Evolutionary conservation across 352 stramenopile species (phyloP).

Genomic region (Phytophthora brassicae): DNA sequence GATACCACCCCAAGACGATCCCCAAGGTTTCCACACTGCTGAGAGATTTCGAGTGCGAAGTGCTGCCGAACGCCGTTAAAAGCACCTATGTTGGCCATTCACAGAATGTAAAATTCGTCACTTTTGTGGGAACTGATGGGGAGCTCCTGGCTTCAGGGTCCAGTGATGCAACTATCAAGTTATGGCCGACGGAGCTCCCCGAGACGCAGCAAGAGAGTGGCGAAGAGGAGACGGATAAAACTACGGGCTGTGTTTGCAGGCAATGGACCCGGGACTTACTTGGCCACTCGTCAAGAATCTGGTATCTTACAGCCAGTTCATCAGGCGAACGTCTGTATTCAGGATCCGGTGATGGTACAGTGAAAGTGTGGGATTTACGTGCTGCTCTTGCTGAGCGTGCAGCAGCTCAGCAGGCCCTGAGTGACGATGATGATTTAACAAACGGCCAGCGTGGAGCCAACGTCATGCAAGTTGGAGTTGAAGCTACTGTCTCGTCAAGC

Average conservation of each 20-base stretch:
- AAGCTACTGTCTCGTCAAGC: slow-evolving; percentile 13
- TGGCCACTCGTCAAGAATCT: slow-evolving; percentile 83
- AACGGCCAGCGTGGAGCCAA: slow-evolving; percentile 36
- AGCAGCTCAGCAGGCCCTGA: slow-evolving; percentile 37
- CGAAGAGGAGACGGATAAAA: slow-evolving; percentile 23
- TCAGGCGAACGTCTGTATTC: slow-evolving; percentile 75
- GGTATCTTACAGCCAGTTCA: slow-evolving; percentile 71
- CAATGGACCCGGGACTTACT: slow-evolving; percentile 64
- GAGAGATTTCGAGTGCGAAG: slow-evolving; percentile 86
- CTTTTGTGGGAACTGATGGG: slow-evolving; percentile 83
- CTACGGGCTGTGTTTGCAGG: slow-evolving; percentile 48
- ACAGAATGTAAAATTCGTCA: slow-evolving; percentile 89
- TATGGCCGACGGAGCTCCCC: slow-evolving; percentile 78
- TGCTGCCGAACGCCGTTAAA: slow-evolving; percentile 85
- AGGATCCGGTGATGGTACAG: slow-evolving; percentile 77
- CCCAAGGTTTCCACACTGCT: slow-evolving; percentile 84
- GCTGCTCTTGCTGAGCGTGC: slow-evolving; percentile 46
- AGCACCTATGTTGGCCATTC: slow-evolving; percentile 83
- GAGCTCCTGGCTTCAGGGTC: slow-evolving; percentile 83
- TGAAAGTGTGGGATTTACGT: slow-evolving; percentile 88
- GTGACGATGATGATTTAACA: slow-evolving; percentile 33
- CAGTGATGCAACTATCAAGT: slow-evolving; percentile 85
- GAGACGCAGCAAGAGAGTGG: slow-evolving; percentile 21
- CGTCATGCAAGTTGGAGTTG: slow-evolving; percentile 32
- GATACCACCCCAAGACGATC: slow-evolving; percentile 84